A percentile compares a stretch with the other conserved stretches of the same genome.
Conservation (phyloP, 2,329 filamentous ascomycete species). For the Fonsecaea monophora region DNA sequence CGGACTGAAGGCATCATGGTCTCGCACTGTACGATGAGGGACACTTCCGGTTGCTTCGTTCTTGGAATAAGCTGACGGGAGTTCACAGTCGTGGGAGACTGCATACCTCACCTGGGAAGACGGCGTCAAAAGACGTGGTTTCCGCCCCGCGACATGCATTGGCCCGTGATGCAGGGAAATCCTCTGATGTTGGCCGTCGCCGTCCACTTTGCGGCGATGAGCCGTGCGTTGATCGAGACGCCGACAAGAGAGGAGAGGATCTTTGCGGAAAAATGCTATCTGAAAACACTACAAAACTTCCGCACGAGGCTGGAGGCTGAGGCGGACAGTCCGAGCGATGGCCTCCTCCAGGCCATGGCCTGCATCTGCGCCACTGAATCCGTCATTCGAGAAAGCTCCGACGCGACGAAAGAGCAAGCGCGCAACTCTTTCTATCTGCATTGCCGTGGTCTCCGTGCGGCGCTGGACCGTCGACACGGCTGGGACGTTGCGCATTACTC, state of each 20-base stretch:
- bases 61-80: neutral
- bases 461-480: conserved; percentile 1
- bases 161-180: conserved; percentile 2
- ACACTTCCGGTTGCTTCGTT: neutral
- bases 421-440: neutral
- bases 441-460: neutral
- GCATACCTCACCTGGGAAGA: conserved; percentile 4
- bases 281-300: conserved; percentile 1
- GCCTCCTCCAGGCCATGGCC: neutral
- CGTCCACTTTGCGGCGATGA: conserved; percentile 13
- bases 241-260: neutral
- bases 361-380: conserved; percentile 5
- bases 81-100: conserved; percentile 2
- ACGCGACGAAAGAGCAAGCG: conserved; percentile 7
- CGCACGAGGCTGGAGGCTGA: conserved; percentile 10
- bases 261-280: conserved; percentile 1
- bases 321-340: conserved; percentile 2
- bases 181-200: conserved; percentile 5
- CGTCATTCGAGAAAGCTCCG: neutral
- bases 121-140: conserved; percentile 2
- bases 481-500: conserved; percentile 10
- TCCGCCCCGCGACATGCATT: conserved; percentile 11
- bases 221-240: neutral
- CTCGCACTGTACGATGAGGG: conserved; percentile 1
- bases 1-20: conserved; percentile 11